These are phyloP conservation scores for Dactylellina parvicollis DNA, from an alignment of 2,329 filamentous ascomycete species.

Conservation along the genomic window DNA sequence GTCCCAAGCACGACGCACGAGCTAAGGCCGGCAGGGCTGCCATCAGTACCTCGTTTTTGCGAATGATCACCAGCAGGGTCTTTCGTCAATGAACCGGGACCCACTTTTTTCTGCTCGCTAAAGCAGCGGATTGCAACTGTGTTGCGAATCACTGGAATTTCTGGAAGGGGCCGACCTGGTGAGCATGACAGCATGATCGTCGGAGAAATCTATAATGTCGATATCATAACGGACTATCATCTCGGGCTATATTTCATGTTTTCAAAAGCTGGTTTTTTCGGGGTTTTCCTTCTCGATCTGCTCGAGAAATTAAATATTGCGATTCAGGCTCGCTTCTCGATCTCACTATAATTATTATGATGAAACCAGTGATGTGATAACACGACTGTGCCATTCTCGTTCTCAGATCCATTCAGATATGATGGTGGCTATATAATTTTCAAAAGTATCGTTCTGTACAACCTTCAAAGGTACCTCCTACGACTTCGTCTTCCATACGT, in stretches of 20 bases:
- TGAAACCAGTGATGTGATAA: too few species aligned
- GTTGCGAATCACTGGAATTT: conserved; percentile 34
- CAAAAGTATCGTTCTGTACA: background rate
- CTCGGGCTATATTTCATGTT: too few species aligned
- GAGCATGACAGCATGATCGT: conserved; percentile 53
- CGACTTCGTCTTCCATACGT: background rate
- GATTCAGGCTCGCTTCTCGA: too few species aligned
- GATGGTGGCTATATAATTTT: background rate
- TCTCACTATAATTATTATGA: too few species aligned
- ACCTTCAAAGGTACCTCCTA: conserved; percentile 19
- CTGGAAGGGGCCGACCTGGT: conserved; percentile 26
- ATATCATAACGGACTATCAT: too few species aligned
- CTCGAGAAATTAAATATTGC: too few species aligned
- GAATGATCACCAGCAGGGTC: conserved; percentile 32
- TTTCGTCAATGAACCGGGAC: background rate
- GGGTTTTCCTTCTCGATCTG: too few species aligned
- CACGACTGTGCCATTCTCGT: too few species aligned
- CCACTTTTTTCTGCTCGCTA: conserved; percentile 37
- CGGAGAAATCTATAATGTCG: background rate
- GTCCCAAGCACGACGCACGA: conserved; percentile 37
- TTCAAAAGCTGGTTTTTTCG: too few species aligned
- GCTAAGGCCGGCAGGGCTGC: conserved; percentile 43
- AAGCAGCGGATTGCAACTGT: conserved; percentile 15
- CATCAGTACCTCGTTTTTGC: background rate
- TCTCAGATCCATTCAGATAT: too few species aligned